Conservation (phyloP, 1,284 basidiomycete genomes). For the Cryptococcus sp. region DNA sequence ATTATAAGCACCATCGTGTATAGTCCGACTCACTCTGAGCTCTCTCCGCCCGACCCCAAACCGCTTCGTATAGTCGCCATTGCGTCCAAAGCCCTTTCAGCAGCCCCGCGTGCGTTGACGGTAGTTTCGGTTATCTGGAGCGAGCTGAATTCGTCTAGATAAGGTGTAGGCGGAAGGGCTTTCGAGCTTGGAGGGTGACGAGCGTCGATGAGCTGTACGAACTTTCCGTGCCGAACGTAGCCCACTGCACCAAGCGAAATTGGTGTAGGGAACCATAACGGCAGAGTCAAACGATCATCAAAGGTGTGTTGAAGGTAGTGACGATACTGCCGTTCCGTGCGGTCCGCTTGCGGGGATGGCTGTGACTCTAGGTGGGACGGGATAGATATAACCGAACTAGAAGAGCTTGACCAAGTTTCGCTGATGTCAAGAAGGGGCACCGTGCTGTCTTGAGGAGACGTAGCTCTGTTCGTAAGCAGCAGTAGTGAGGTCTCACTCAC, state of each 20-base stretch:
- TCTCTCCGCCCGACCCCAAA: slow-evolving; percentile 52
- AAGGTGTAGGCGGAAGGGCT: slow-evolving; percentile 53
- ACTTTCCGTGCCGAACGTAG: slow-evolving; percentile 65
- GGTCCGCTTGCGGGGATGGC: slow-evolving; percentile 32
- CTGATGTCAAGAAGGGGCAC: slow-evolving; percentile 15
- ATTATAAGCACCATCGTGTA: neutral
- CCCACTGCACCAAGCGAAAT: slow-evolving; percentile 70
- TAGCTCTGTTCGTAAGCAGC: slow-evolving; percentile 13
- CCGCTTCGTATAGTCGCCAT: slow-evolving; percentile 58
- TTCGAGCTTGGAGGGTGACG: slow-evolving; percentile 33
- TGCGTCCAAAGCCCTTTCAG: slow-evolving; percentile 63
- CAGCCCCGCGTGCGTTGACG: slow-evolving; percentile 61
- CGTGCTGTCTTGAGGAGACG: slow-evolving; percentile 17
- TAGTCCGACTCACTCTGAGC: slow-evolving; percentile 32
- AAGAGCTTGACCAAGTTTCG: slow-evolving; percentile 23
- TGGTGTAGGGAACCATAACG: slow-evolving; percentile 67
- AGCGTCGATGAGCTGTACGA: slow-evolving; percentile 68
- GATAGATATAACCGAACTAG: slow-evolving; percentile 27
- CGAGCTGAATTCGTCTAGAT: slow-evolving; percentile 61
- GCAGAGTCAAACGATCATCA: slow-evolving; percentile 66
- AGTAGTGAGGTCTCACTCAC: slow-evolving; percentile 1
- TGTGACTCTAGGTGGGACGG: slow-evolving; percentile 24
- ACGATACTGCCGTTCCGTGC: slow-evolving; percentile 41
- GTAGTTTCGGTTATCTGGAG: slow-evolving; percentile 53
- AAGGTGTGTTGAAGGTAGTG: slow-evolving; percentile 61